Evolutionary conservation across 129 eudicot species (phyloP), one percentile per base, ranked within the genome.

Genomic region (Scalesia atractyloides): DNA sequence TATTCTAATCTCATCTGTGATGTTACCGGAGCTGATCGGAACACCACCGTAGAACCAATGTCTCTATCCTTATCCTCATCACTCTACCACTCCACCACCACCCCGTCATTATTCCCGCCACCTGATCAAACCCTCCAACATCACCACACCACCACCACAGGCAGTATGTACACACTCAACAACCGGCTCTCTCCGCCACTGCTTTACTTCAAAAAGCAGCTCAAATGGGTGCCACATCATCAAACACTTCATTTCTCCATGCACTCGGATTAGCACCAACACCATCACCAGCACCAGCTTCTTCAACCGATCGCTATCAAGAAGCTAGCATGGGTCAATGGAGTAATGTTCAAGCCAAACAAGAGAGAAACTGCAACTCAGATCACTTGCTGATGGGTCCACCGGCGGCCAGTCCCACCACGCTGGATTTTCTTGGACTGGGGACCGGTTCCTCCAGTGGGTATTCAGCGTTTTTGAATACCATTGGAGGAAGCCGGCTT

Each of bases 151-250:
- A n/a, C 5, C 82, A 78, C 73, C 80, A 61, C 49, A 65, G 65
- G 11, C 87, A 61, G 43, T 87, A 87, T 64, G 66, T 73, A 0
- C 81, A 84, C 0, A 7, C 75, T n/a, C 83, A 72, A 0, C 86
- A 80, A 50, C 92, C 91, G 4, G 95, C 92, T 15, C 79, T 91
- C 20, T 88, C 97, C 15, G 97, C 97, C 44, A 91, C 97, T 2
- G 97, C 92, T 3, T 74, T 91, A 70, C 87, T 91, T 12, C 97
- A 91, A 9, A 91, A 88, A 64, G 97, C 97, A 7, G 92, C 97
- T 51, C 96, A 91, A 71, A 86, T 88, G 88, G 96, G 97, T 59
- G 80, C 97, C 19, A 82, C 87, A 1, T 73, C 90, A 0, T 86
- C 96, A 0, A 82, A 80, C 67, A 82, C 92, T 39, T 91, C 96